These are phyloP conservation scores for Combretum micranthum DNA, from an alignment of 345 rosid species.

Conservation along the genomic window DNA sequence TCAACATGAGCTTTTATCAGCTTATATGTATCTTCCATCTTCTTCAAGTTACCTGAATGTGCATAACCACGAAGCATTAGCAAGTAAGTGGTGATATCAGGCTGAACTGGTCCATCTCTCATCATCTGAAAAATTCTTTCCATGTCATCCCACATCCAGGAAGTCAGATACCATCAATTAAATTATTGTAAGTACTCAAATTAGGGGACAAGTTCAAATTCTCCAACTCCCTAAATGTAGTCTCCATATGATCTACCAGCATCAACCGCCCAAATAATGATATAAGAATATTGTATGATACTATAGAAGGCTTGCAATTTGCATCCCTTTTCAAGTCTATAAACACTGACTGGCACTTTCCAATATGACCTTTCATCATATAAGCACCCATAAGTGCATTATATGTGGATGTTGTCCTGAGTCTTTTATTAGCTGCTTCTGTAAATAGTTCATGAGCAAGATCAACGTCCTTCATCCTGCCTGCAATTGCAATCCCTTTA, in stretches of 20 bases:
- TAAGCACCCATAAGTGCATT: slow-evolving; percentile 79
- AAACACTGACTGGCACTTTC: slow-evolving; percentile 48
- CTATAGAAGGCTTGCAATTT: slow-evolving; percentile 46
- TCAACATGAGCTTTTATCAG: slow-evolving; percentile 42
- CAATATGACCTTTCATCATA: slow-evolving; percentile 52
- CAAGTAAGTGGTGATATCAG: slow-evolving; percentile 46
- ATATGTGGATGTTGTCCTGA: slow-evolving; percentile 36
- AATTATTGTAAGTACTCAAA: slow-evolving; percentile 44
- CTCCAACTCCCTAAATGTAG: slow-evolving; percentile 36
- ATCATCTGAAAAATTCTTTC: slow-evolving; percentile 50
- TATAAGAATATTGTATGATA: slow-evolving; percentile 66
- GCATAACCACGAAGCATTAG: slow-evolving; percentile 89
- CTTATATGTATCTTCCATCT: slow-evolving; percentile 64
- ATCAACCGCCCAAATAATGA: slow-evolving; percentile 66
- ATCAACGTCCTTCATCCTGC: slow-evolving; percentile 47
- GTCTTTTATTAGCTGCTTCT: slow-evolving; percentile 49
- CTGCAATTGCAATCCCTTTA: slow-evolving; percentile 65
- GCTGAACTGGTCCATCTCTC: slow-evolving; percentile 40
- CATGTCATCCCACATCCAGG: slow-evolving; percentile 82
- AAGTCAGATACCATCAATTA: slow-evolving; percentile 74
- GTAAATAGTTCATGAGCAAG: slow-evolving; percentile 50
- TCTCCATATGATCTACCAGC: slow-evolving; percentile 71
- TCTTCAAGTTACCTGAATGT: slow-evolving; percentile 49
- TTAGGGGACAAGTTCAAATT: slow-evolving; percentile 36
- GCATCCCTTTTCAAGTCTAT: slow-evolving; percentile 43